Percentiles rank a stretch among this genome's conserved stretches.
These are phyloP conservation scores for Acephala macrosclerotiorum DNA, from an alignment of 2,329 filamentous ascomycete species.

Conservation along the genomic window DNA sequence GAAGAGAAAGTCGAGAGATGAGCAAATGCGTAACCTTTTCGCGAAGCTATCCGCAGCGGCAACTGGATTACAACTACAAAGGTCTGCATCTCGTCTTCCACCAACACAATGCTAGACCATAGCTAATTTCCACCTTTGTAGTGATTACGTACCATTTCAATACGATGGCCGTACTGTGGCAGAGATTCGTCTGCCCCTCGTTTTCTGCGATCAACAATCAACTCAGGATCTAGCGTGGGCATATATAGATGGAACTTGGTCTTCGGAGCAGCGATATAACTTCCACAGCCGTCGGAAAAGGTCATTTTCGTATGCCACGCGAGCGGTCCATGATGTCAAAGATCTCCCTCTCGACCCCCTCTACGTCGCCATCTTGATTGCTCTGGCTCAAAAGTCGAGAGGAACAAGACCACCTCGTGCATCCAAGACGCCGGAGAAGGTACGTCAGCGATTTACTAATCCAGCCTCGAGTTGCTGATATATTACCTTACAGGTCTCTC, in stretches of 20 bases:
- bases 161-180: constrained; percentile 7
- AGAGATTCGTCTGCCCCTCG: constrained; percentile 1
- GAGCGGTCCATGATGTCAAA: background rate
- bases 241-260: constrained; percentile 17
- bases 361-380: constrained; percentile 17
- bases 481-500: constrained; percentile 16
- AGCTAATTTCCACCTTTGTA: background rate
- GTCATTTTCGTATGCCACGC: constrained; percentile 9
- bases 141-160: background rate
- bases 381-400: constrained; percentile 15
- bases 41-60: constrained; percentile 2
- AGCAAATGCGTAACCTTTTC: constrained; percentile 7
- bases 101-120: background rate
- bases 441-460: background rate
- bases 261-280: constrained; percentile 11
- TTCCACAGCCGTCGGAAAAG: constrained; percentile 11
- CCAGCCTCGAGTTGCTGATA: constrained; percentile 1
- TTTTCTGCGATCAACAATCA: constrained; percentile 3
- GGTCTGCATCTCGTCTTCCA: background rate
- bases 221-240: constrained; percentile 7
- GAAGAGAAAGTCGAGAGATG: constrained; percentile 1
- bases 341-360: constrained; percentile 12
- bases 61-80: background rate
- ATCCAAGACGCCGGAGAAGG: constrained; percentile 9
- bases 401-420: background rate